Base-by-base conservation (phyloP, 495 filamentous ascomycete species). In the Aspergillus steynii region DNA sequence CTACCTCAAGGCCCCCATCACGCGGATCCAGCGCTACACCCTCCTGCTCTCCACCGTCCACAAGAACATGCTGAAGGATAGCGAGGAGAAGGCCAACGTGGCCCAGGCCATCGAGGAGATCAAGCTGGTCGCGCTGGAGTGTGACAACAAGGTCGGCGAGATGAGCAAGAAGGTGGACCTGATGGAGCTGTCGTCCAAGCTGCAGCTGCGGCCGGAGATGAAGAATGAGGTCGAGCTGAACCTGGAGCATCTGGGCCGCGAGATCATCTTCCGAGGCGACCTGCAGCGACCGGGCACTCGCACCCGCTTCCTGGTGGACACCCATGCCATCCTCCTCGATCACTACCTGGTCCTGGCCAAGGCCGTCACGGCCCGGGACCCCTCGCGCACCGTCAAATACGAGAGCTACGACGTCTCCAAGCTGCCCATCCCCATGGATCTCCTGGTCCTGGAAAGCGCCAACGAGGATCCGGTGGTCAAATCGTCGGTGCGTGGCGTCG, bases 281-380 rank as follows among this genome's bases (percentile, higher is more conserved):
- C 81, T 99, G 56, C 92, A 96, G 71, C 82, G 95, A 58, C 87
- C 89, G 67, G 92, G 95, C 60, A 90, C 86, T 2, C 73, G 77
- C 25, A 97, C 90, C 59, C 83, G 92, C 37, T 93, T 99, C 66
- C 94, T 93, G 86, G 85, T 97, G 2, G 95, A 99, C 63, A 94
- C 90, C 0, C 92, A 96, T 71, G 92, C 90, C 9, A 84, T 99
- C 49, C 82, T 99, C 1, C 97, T 99, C 65, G 95, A 99, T 64
- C 92, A 99, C 74, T 99, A 97, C 69, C 80, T 99, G 27, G 92
- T 99, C 46, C 76, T 99, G 53, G 90, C 95, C 14, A 99, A 99
- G 77, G 82, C 84, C 5, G 82, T 93, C 27, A 74, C 81, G 4
- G 79, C 85, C 26, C 82, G 86, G 61, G 92, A 96, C 62, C 79